Evolutionary conservation across 805 yeast genomes (phyloP).

Genomic region (Pichia kluyveri): DNA sequence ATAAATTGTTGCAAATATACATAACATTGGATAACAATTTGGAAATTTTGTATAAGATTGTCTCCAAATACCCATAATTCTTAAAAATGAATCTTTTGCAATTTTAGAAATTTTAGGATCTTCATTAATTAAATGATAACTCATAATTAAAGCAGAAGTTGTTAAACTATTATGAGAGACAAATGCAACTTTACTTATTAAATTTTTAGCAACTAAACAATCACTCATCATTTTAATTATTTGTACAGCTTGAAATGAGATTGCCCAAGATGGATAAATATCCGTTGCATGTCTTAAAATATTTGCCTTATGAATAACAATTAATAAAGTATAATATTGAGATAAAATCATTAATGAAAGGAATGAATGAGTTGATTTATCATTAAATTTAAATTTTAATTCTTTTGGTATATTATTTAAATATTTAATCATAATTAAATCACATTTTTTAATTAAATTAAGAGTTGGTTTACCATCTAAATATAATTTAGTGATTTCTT

Average conservation of each 20-base stretch:
- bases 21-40: constrained; percentile 44
- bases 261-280: constrained; percentile 58
- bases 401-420: constrained; percentile 56
- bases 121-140: constrained; percentile 45
- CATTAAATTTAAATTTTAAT: constrained; percentile 52
- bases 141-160: constrained; percentile 56
- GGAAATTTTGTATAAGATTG: constrained; percentile 43
- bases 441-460: constrained; percentile 48
- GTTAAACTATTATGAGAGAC: constrained; percentile 34
- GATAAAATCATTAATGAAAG: constrained; percentile 52
- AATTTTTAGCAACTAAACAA: constrained; percentile 44
- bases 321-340: constrained; percentile 65
- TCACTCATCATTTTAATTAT: constrained; percentile 60
- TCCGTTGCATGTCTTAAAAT: constrained; percentile 33
- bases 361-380: constrained; percentile 43
- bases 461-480: constrained; percentile 31
- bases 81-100: constrained; percentile 17
- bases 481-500: constrained; percentile 58
- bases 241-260: constrained; percentile 74
- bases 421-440: constrained; percentile 72
- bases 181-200: constrained; percentile 33
- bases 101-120: constrained; percentile 18
- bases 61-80: constrained; percentile 24
- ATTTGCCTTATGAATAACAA: constrained; percentile 63
- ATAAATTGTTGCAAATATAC: constrained; percentile 36